A percentile compares a stretch with the other conserved stretches of the same genome.
Evolutionary conservation across 768 basidiomycete species (phyloP).

Genomic region (Serpula lacrymans): DNA sequence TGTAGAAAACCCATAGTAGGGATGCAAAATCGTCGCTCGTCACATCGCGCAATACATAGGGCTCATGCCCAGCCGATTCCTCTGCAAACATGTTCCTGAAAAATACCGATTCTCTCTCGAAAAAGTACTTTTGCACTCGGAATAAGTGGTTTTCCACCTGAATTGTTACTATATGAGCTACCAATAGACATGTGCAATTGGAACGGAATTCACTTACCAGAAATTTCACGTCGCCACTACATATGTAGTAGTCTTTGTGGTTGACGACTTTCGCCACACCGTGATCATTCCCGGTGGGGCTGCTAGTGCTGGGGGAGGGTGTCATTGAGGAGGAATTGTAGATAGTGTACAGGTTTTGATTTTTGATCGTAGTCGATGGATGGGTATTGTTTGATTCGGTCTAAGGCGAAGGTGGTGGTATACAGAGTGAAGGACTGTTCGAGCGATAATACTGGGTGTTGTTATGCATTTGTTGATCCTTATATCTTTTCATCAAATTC

Average conservation of each 20-base stretch:
- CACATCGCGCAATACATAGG: conserved; percentile 21
- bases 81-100: conserved; percentile 27
- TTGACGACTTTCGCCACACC: conserved; percentile 17
- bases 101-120: conserved; percentile 31
- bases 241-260: conserved; percentile 45
- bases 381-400: too few species aligned
- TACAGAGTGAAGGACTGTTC: too few species aligned
- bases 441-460: too few species aligned
- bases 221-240: conserved; percentile 52
- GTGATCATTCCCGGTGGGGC: background rate
- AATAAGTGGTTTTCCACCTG: conserved; percentile 34
- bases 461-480: too few species aligned
- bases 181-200: background rate
- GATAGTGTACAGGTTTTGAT: too few species aligned
- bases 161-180: background rate
- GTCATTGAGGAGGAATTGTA: background rate
- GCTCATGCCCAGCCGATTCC: conserved; percentile 3
- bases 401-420: too few species aligned
- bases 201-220: conserved; percentile 46
- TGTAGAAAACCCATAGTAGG: conserved; percentile 57
- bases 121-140: conserved; percentile 33
- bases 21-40: conserved; percentile 38
- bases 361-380: too few species aligned
- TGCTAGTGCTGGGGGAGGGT: background rate
- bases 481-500: too few species aligned